Conservation (phyloP, 1,139 yeast species). For the Hansenula lynferdii region DNA sequence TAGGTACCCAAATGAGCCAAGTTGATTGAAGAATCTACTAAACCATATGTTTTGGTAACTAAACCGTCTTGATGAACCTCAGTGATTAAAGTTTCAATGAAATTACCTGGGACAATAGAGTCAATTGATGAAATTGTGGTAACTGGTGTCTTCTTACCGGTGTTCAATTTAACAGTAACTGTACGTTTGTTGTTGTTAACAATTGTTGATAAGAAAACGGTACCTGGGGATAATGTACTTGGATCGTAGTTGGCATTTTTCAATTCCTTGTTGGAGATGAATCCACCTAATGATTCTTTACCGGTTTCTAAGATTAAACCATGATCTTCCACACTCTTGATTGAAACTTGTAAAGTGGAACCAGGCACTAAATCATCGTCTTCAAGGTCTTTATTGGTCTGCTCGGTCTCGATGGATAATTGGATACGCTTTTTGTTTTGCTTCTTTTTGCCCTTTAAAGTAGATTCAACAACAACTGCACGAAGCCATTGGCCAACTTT, state of each 20-base stretch:
- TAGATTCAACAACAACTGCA: constrained; percentile 57
- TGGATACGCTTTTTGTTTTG: constrained; percentile 52
- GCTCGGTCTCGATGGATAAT: constrained; percentile 70
- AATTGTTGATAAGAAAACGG: constrained; percentile 49
- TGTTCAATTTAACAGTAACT: constrained; percentile 46
- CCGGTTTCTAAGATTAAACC: constrained; percentile 81
- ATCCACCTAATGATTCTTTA: constrained; percentile 52
- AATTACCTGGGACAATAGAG: constrained; percentile 78
- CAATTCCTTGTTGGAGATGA: constrained; percentile 68
- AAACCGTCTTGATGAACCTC: constrained; percentile 59
- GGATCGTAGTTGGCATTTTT: constrained; percentile 25
- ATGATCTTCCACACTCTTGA: constrained; percentile 83
- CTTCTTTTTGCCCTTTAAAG: constrained; percentile 32
- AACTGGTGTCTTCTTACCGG: constrained; percentile 38
- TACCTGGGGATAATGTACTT: constrained; percentile 30
- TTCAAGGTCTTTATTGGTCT: constrained; percentile 56
- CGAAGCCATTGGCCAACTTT: constrained; percentile 81
- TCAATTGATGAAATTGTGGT: constrained; percentile 65
- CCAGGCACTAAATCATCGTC: constrained; percentile 63
- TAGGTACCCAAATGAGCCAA: constrained; percentile 58
- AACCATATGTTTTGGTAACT: constrained; percentile 62
- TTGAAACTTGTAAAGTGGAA: constrained; percentile 63
- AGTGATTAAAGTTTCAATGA: constrained; percentile 70
- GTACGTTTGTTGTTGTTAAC: constrained; percentile 52
- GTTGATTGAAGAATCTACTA: constrained; percentile 68